phyloP scores from a whole-genome alignment of 257 asterid species.

The Penstemon barbatus region DNA sequence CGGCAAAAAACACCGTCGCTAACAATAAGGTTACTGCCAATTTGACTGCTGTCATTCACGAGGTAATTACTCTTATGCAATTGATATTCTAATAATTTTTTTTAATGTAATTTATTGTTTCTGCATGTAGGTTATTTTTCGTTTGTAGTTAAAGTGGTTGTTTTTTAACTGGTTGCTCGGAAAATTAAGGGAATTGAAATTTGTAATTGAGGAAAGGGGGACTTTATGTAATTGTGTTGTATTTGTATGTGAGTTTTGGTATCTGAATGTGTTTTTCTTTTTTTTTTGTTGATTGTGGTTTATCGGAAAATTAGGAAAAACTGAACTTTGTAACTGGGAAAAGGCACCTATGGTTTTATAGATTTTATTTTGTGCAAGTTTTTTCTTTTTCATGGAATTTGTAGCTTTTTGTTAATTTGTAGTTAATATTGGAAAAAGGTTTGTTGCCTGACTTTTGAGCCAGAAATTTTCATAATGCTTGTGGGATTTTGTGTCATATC shows the following conservation, averaged over 20 bases:
- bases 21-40: slow-evolving; percentile 55
- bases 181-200: not conserved
- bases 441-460: too few species aligned
- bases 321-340: not conserved
- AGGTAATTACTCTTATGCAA: slow-evolving; percentile 34
- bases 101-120: slow-evolving; percentile 18
- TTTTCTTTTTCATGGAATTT: too few species aligned
- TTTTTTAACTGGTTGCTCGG: not conserved
- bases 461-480: too few species aligned
- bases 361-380: not conserved
- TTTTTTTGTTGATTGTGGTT: not conserved
- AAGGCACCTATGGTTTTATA: not conserved
- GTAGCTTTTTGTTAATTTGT: too few species aligned
- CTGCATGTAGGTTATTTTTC: slow-evolving; percentile 28
- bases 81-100: slow-evolving; percentile 12
- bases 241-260: not conserved
- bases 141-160: not conserved
- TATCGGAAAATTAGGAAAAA: too few species aligned
- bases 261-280: not conserved
- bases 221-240: too few species aligned
- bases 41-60: slow-evolving; percentile 52
- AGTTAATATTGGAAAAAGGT: too few species aligned
- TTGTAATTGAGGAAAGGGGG: not conserved
- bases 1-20: slow-evolving; percentile 57
- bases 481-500: too few species aligned